A percentile compares a stretch with the other conserved stretches of the same genome.
phyloP scores from a whole-genome alignment of 2,329 filamentous ascomycete species.

The Lecanicillium sp. region DNA sequence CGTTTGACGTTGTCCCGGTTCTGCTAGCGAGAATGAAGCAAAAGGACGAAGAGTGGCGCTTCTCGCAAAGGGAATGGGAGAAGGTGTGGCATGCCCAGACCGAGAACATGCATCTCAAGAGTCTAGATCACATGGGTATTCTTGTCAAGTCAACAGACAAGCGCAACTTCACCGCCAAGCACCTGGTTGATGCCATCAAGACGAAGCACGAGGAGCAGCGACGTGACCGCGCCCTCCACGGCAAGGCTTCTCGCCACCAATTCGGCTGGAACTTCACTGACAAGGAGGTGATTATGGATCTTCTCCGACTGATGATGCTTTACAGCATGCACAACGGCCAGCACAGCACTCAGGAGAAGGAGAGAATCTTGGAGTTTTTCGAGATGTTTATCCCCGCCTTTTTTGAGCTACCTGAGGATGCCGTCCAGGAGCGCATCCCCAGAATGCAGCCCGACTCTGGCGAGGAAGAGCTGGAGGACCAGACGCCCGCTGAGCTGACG shows the following conservation, averaged over 20 bases:
- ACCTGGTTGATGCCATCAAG: constrained; percentile 83
- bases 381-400: constrained; percentile 70
- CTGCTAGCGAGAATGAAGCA: constrained; percentile 86
- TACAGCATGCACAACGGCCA: constrained; percentile 64
- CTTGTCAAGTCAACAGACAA: constrained; percentile 86
- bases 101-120: constrained; percentile 90
- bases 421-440: constrained; percentile 59
- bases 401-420: constrained; percentile 68
- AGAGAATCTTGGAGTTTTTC: constrained; percentile 68
- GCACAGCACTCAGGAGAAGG: constrained; percentile 66
- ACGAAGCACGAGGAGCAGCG: constrained; percentile 89
- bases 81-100: constrained; percentile 98
- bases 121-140: constrained; percentile 93
- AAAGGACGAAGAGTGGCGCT: constrained; percentile 96
- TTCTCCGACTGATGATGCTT: constrained; percentile 56
- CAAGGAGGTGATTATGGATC: constrained; percentile 58
- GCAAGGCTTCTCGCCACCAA: constrained; percentile 61
- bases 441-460: constrained; percentile 65
- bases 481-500: constrained; percentile 63
- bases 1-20: constrained; percentile 82
- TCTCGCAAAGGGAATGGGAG: constrained; percentile 95
- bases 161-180: constrained; percentile 83
- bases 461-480: constrained; percentile 72
- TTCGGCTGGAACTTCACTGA: constrained; percentile 70
- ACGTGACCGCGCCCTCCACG: constrained; percentile 59